Evolutionary conservation across 345 rosid species (phyloP).

Genomic region (Aegle marmelos): DNA sequence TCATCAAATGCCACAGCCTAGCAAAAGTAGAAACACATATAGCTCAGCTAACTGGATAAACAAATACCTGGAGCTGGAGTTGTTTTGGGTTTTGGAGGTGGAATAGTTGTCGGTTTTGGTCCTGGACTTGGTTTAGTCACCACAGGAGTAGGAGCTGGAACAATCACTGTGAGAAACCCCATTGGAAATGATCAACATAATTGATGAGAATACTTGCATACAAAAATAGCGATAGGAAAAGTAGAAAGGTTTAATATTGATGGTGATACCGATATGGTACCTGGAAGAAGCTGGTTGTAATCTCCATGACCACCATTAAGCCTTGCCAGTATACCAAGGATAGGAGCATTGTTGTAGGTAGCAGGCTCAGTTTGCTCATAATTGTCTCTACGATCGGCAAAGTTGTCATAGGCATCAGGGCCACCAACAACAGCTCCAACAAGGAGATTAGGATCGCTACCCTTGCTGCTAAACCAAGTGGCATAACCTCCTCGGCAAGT

Average conservation of each 20-base stretch:
- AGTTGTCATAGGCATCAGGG: slow-evolving; percentile 93
- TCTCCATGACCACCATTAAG: slow-evolving; percentile 62
- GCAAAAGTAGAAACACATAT: not conserved
- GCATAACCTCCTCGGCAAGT: slow-evolving; percentile 95
- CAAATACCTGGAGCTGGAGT: slow-evolving; percentile 65
- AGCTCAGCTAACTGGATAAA: not conserved
- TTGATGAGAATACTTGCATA: not conserved
- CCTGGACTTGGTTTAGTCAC: slow-evolving; percentile 42
- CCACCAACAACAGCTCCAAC: slow-evolving; percentile 93
- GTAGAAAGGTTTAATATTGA: not conserved
- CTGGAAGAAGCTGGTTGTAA: slow-evolving; percentile 90
- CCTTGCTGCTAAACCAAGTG: slow-evolving; percentile 75
- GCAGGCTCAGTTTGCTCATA: slow-evolving; percentile 99
- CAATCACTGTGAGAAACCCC: slow-evolving; percentile 34
- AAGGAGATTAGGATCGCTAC: slow-evolving; percentile 86
- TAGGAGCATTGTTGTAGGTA: slow-evolving; percentile 95
- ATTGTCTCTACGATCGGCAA: slow-evolving; percentile 89
- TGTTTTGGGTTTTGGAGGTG: slow-evolving; percentile 36
- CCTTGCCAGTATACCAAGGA: slow-evolving; percentile 87
- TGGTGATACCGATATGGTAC: slow-evolving; percentile 24
- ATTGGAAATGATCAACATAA: not conserved
- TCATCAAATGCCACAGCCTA: not conserved
- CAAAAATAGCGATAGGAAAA: not conserved
- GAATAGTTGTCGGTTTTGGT: slow-evolving; percentile 39
- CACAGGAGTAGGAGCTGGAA: slow-evolving; percentile 46